Evolutionary conservation across 306 rosid species (phyloP), one percentile per base, ranked within the genome.

Genomic region (Prunus salicina): DNA sequence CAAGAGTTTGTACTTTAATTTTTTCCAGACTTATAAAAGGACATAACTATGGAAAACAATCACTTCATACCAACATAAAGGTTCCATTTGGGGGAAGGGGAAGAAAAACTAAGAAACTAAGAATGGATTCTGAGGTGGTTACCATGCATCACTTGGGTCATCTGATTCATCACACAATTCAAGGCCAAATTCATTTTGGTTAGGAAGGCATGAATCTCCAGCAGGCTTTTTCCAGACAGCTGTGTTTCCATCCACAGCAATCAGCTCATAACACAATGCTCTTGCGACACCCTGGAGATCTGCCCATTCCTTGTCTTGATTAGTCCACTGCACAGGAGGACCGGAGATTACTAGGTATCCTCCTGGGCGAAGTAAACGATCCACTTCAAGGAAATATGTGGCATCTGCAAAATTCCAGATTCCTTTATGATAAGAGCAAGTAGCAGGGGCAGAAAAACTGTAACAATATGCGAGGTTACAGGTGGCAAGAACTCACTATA

Each of bases 251-350:
- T 96, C 99, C 46, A 92, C 97, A 25, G 91, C 93, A 83, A 89
- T 83, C 78, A 96, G 83, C 76, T 96, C 99, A 79, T 91, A 96
- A 86, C 99, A 96, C 87, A 89, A 82, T 58, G 97, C 86, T 91
- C 96, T 91, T 62, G 99, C 98, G 63, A 92, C 93, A 60, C 83
- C 89, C 88, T 96, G 99, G 61, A 96, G 96, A 82, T 92, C 99
- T 51, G 98, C 91, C 98, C 98, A 96, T 86, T 96, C 99, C 87
- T 92, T 96, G 74, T 96, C 99, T 88, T 96, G 99, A 80, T 91
- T 91, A 69, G 94, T 74, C 99, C 99, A 96, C 80, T 89, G 93
- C 47, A 96, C 99, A 67, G 99, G 99, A 68, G 99, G 99, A 10
- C 98, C 99, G 64, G 98, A 96, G 69, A 96, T 93, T 74, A 96